Evolutionary conservation across 2,329 filamentous ascomycete genomes (phyloP).

Genomic region (Venturia effusa): DNA sequence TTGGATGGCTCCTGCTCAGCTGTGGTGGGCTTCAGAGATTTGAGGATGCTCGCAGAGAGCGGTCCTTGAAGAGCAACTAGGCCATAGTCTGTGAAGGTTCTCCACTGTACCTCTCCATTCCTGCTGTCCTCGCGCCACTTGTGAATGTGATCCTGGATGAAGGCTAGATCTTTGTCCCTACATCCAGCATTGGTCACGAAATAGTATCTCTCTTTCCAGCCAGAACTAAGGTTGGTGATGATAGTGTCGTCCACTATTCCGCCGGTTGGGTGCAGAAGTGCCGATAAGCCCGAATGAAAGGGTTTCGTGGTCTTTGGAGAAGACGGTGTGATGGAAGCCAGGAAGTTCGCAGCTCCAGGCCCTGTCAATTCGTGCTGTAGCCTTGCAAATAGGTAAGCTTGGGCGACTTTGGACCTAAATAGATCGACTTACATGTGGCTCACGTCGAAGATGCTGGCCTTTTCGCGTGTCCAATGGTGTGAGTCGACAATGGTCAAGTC

Average conservation of each 20-base stretch:
- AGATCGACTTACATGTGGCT: constrained; percentile 69
- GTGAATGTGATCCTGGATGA: constrained; percentile 59
- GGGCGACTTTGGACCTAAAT: not conserved
- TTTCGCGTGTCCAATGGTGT: constrained; percentile 78
- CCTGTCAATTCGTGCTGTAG: constrained; percentile 77
- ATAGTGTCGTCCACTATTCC: constrained; percentile 94
- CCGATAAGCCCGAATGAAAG: constrained; percentile 72
- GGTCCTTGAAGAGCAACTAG: constrained; percentile 88
- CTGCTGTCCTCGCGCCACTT: constrained; percentile 46
- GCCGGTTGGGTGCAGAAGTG: constrained; percentile 71
- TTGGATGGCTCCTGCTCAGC: constrained; percentile 32
- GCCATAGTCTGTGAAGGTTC: constrained; percentile 60
- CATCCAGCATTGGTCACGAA: constrained; percentile 93
- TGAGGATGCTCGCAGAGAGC: constrained; percentile 57
- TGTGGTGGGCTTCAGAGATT: constrained; percentile 46
- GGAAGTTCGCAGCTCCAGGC: constrained; percentile 66
- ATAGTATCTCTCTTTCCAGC: constrained; percentile 54
- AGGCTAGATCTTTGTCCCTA: constrained; percentile 75
- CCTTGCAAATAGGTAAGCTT: constrained; percentile 27
- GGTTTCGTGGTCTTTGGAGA: constrained; percentile 51
- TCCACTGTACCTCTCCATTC: constrained; percentile 50
- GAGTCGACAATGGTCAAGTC: constrained; percentile 69
- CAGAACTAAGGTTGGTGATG: constrained; percentile 65
- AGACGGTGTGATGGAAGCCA: constrained; percentile 75
- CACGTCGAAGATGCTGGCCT: constrained; percentile 90